Base-by-base conservation (phyloP, 305 asterid genomes). In the Fraxinus greggii region DNA sequence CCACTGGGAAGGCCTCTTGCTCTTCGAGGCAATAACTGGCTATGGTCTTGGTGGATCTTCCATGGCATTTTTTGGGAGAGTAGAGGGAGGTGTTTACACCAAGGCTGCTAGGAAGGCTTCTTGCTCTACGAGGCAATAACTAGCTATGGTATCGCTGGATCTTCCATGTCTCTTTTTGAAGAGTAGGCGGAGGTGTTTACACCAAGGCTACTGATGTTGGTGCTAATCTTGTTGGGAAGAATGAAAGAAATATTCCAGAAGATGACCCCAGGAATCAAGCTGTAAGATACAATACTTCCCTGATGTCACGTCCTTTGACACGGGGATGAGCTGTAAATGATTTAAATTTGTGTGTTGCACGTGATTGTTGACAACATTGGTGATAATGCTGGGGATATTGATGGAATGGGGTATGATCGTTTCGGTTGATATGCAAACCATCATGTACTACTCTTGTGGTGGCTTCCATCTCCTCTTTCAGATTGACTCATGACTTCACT, bases 171-270 rank as follows among this genome's bases (percentile, higher is more conserved):
- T 80, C 75, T 88, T 79, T 93, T 93, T 54, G 97, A 95, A 90
- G 97, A 88, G 97, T 96, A 81, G 95, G 97, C 87, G 96, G 97
- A 81, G 95, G 97, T 65, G 91, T 92, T 75, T 93, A 93, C 81
- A 93, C 97, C 29, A 93, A 93, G 84, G 45, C 1, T 8, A 13
- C 13, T 8, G 13, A 38, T 8, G 45, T 38, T 38, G 12, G 45
- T 38, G 45, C 97, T 13, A 96, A 93, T 83, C 97, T 93, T 51
- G 97, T 92, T 1, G 97, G 31, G 97, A 93, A 93, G 90, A 89
- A 92, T 40, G 97, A 93, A 83, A 89, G 93, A 5, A 32, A 32
- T 3, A 32, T 32, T 32, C 35, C 6, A 32, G 85, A 90, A 92
- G 94, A 92, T 86, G 97, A 92, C 84, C 96, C 97, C 5, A 85